A percentile compares a stretch with the other conserved stretches of the same genome.
phyloP scores from a whole-genome alignment of 2,329 filamentous ascomycete genomes.

The Hymenoscyphus linearis region DNA sequence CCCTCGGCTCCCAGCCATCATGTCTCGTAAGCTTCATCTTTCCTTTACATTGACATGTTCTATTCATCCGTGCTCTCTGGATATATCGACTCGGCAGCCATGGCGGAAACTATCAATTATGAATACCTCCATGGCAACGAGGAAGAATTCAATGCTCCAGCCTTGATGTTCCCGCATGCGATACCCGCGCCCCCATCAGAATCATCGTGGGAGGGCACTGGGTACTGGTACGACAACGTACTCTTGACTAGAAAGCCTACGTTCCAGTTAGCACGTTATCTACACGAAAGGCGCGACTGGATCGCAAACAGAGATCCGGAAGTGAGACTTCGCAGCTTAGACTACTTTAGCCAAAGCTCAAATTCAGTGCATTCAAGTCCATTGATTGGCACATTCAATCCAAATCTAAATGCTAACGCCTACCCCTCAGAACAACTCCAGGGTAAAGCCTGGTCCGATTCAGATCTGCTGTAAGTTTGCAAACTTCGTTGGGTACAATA shows the following conservation, averaged over 20 bases:
- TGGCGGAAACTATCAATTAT: background rate
- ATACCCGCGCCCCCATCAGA: background rate
- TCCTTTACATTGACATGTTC: background rate
- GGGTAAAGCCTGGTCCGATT: constrained; percentile 11
- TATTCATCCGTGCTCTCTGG: background rate
- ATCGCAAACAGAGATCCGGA: background rate
- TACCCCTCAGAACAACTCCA: constrained; percentile 7
- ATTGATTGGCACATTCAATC: background rate
- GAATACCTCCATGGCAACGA: background rate
- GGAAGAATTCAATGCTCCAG: background rate
- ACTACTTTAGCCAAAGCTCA: too few species aligned
- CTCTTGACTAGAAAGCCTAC: background rate
- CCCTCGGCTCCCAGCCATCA: background rate
- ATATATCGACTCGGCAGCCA: background rate
- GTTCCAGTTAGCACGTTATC: background rate
- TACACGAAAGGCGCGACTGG: background rate
- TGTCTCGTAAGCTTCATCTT: constrained; percentile 11
- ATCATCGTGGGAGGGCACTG: too few species aligned
- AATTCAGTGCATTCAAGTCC: background rate
- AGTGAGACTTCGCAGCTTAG: too few species aligned
- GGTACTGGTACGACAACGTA: too few species aligned
- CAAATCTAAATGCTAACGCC: constrained; percentile 1
- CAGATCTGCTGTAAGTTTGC: constrained; percentile 13
- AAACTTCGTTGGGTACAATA: background rate
- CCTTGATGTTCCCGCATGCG: background rate